A percentile compares a stretch with the other conserved stretches of the same genome.
These are phyloP conservation scores for Casuarina cunninghamiana DNA, from an alignment of 306 rosid genomes.

Conservation along the genomic window DNA sequence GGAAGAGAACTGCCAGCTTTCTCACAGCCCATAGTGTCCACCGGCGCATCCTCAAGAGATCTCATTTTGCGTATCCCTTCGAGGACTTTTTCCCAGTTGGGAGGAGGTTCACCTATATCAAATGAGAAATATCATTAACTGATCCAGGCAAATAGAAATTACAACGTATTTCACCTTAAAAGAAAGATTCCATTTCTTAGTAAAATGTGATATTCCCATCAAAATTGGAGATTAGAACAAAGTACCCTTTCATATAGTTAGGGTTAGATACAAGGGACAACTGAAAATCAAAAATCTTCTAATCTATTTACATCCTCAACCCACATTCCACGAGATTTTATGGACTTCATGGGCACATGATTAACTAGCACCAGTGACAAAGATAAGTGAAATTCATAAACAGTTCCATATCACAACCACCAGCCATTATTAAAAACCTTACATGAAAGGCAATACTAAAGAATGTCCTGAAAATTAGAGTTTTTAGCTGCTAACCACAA, in stretches of 20 bases:
- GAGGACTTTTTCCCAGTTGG: conserved; percentile 71
- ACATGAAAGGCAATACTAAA: too few relatives aligned
- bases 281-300: neutral
- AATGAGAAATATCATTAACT: conserved; percentile 16
- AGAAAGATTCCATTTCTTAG: neutral
- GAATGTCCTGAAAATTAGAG: neutral
- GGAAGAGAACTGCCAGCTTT: conserved; percentile 56
- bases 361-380: too few relatives aligned
- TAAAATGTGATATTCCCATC: neutral
- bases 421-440: neutral
- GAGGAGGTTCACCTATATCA: conserved; percentile 63
- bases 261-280: neutral
- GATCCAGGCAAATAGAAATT: conserved; percentile 7
- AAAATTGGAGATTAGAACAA: neutral
- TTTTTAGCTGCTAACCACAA: neutral
- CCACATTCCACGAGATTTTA: too few relatives aligned
- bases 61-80: conserved; percentile 78
- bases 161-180: neutral
- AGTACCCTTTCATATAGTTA: neutral
- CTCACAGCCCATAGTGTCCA: conserved; percentile 60
- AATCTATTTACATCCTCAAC: too few relatives aligned
- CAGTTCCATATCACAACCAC: neutral
- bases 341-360: too few relatives aligned
- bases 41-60: conserved; percentile 76
- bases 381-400: neutral